Conservation (phyloP, 129 eudicot genomes). For the Rutidosis leptorrhynchoides region DNA sequence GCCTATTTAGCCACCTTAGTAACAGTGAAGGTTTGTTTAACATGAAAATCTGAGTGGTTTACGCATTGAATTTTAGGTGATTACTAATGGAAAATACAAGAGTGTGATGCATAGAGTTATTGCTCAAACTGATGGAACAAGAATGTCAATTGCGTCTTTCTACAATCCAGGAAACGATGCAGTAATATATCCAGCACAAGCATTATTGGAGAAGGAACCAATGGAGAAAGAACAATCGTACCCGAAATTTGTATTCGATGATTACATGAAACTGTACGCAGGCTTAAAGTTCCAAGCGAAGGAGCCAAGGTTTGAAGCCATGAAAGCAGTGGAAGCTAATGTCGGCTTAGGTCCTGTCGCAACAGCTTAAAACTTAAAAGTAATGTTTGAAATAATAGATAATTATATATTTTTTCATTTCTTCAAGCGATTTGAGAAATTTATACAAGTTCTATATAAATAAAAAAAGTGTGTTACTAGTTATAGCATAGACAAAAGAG, state of each 20-base stretch:
- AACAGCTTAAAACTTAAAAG: conserved; percentile 40
- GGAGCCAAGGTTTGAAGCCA: conserved; percentile 78
- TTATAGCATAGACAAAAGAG: conserved; percentile 33
- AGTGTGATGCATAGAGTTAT: conserved; percentile 72
- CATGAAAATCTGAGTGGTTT: conserved; percentile 15
- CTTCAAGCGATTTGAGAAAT: conserved; percentile 13
- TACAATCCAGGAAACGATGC: conserved; percentile 74
- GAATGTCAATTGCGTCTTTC: conserved; percentile 69
- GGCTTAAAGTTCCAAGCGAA: conserved; percentile 72
- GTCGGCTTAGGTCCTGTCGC: conserved; percentile 40
- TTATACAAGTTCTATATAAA: conserved; percentile 29
- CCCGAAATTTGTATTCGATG: conserved; percentile 70
- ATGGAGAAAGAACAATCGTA: conserved; percentile 38
- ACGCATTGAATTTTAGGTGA: conserved; percentile 41
- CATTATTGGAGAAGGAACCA: conserved; percentile 50
- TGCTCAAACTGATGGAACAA: conserved; percentile 63
- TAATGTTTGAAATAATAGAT: conserved; percentile 15
- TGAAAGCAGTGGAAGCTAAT: conserved; percentile 54
- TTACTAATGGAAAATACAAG: conserved; percentile 71
- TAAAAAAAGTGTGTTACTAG: conserved; percentile 30
- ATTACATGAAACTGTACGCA: conserved; percentile 73
- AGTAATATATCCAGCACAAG: conserved; percentile 57
- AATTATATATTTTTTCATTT: conserved; percentile 22
- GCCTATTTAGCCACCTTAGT: too few relatives aligned
- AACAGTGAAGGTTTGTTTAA: too few relatives aligned